Evolutionary conservation across 2,329 filamentous ascomycete species (phyloP).

Genomic region (Penicillium expansum): DNA sequence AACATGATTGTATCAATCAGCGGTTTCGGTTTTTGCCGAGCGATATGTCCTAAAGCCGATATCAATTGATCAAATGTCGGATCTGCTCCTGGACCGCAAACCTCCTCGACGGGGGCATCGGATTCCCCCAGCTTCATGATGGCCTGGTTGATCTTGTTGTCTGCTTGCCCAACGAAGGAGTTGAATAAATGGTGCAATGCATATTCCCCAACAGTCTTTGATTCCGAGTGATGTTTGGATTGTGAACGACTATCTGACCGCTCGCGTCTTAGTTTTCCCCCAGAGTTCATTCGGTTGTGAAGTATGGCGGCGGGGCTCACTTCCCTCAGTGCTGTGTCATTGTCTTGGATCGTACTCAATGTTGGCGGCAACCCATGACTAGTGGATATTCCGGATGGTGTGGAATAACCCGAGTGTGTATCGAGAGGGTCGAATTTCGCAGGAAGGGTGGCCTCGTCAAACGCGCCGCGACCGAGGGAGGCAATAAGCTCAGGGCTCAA

Average conservation of each 20-base stretch:
- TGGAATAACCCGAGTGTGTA: slow-evolving; percentile 26
- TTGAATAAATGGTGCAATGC: slow-evolving; percentile 95
- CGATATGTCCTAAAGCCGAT: slow-evolving; percentile 87
- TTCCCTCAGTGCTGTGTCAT: slow-evolving; percentile 30
- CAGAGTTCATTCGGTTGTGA: slow-evolving; percentile 54
- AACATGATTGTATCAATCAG: slow-evolving; percentile 97
- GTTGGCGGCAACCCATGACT: slow-evolving; percentile 28
- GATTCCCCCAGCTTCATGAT: slow-evolving; percentile 75
- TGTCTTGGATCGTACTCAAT: slow-evolving; percentile 41
- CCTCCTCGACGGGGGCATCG: slow-evolving; percentile 79
- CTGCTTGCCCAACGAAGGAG: slow-evolving; percentile 93
- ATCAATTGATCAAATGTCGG: slow-evolving; percentile 91
- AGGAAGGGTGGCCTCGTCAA: slow-evolving; percentile 43
- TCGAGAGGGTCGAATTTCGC: slow-evolving; percentile 36
- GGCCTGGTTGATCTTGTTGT: slow-evolving; percentile 89
- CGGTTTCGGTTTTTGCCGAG: slow-evolving; percentile 88
- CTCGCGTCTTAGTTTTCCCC: slow-evolving; percentile 65
- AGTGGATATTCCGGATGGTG: slow-evolving; percentile 43
- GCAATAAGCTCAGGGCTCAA: slow-evolving; percentile 84
- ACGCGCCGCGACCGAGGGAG: slow-evolving; percentile 58
- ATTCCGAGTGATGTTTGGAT: slow-evolving; percentile 68
- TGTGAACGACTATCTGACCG: slow-evolving; percentile 73
- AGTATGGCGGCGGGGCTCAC: slow-evolving; percentile 26
- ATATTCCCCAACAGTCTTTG: slow-evolving; percentile 96
- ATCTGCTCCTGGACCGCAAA: slow-evolving; percentile 88